A percentile compares a stretch with the other conserved stretches of the same genome.
phyloP scores from a whole-genome alignment of 345 rosid species.

The Syzygium jambos region DNA sequence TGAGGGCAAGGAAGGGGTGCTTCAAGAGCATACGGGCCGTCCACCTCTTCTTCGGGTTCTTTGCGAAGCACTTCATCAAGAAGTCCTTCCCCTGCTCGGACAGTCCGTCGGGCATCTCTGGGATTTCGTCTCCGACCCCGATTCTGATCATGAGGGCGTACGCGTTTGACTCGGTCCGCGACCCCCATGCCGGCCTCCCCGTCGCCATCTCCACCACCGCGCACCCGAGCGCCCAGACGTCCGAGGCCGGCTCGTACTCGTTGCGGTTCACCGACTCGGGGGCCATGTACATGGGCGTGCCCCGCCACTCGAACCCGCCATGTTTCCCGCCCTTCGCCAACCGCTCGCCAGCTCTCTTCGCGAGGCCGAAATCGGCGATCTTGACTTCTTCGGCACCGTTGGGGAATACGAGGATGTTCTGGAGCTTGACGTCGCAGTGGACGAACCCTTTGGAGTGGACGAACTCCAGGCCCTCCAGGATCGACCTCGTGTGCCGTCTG shows the following conservation, averaged over 20 bases:
- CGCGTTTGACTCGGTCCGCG: constrained; percentile 13
- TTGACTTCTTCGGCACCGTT: constrained; percentile 8
- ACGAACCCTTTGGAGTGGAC: constrained; percentile 59
- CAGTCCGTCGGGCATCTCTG: constrained; percentile 39
- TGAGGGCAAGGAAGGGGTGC: constrained; percentile 43
- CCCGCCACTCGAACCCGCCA: constrained; percentile 26
- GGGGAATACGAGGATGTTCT: constrained; percentile 35
- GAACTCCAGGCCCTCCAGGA: constrained; percentile 47
- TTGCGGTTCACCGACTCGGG: constrained; percentile 58
- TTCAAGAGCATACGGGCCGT: constrained; percentile 68
- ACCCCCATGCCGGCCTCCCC: constrained; percentile 57
- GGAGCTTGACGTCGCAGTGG: constrained; percentile 29
- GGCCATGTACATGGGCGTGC: constrained; percentile 73
- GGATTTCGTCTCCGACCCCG: constrained; percentile 47
- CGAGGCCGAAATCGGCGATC: constrained; percentile 73
- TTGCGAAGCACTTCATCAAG: constrained; percentile 48
- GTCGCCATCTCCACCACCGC: constrained; percentile 68
- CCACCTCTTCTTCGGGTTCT: constrained; percentile 50
- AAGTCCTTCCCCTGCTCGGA: constrained; percentile 74
- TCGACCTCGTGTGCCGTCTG: constrained; percentile 26
- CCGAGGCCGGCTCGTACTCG: constrained; percentile 51
- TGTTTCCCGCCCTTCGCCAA: not conserved
- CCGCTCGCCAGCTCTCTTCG: constrained; percentile 20
- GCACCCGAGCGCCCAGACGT: constrained; percentile 88
- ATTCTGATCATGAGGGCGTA: constrained; percentile 43